These are phyloP conservation scores for Globisporangium sylvaticum DNA, from an alignment of 352 stramenopile species.

Conservation along the genomic window DNA sequence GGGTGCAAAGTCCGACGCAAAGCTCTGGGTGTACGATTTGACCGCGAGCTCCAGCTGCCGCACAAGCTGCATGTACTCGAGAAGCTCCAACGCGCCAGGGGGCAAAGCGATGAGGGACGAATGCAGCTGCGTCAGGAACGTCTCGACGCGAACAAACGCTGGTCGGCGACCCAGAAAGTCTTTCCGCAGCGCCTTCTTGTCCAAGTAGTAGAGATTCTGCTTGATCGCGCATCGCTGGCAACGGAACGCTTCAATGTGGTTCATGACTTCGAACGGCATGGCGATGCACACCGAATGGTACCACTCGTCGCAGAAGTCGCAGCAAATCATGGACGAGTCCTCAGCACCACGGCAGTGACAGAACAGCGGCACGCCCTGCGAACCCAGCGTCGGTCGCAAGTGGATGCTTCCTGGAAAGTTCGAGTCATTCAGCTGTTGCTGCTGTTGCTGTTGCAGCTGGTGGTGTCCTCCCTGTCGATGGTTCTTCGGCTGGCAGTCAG, in stretches of 20 bases:
- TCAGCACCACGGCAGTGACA: constrained; percentile 69
- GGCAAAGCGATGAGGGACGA: constrained; percentile 48
- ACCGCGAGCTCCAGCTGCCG: constrained; percentile 30
- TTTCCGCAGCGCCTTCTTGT: constrained; percentile 47
- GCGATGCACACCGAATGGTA: constrained; percentile 75
- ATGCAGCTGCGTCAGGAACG: constrained; percentile 52
- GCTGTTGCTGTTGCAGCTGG: not conserved
- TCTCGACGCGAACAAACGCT: constrained; percentile 42
- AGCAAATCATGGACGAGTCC: constrained; percentile 81
- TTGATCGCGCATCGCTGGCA: constrained; percentile 62
- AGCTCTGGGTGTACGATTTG: constrained; percentile 32
- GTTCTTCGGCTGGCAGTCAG: constrained; percentile 16
- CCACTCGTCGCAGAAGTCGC: constrained; percentile 86
- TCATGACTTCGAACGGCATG: constrained; percentile 48
- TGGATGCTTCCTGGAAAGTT: constrained; percentile 8
- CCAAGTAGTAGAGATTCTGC: constrained; percentile 69
- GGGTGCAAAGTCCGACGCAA: constrained; percentile 50
- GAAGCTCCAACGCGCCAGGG: constrained; percentile 42
- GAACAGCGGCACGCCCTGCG: constrained; percentile 39
- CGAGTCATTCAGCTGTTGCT: constrained; percentile 1
- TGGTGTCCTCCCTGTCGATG: not conserved
- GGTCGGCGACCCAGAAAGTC: constrained; percentile 48
- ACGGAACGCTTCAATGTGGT: constrained; percentile 64
- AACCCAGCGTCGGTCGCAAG: constrained; percentile 15
- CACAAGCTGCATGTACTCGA: constrained; percentile 36